phyloP scores from a whole-genome alignment of 177 flowering plant species.

The Vitis hybrid region DNA sequence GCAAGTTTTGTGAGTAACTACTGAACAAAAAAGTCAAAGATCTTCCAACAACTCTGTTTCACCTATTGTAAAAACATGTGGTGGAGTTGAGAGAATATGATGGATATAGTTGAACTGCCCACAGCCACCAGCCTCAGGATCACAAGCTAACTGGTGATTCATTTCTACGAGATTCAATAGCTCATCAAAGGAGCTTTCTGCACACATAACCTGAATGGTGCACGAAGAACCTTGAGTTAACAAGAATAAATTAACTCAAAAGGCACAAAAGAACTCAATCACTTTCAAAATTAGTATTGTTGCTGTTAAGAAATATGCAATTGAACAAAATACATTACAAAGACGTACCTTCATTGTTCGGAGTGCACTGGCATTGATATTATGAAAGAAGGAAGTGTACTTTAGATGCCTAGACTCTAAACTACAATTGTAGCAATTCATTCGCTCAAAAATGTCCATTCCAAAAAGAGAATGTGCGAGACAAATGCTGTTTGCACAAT shows the following conservation, averaged over 20 bases:
- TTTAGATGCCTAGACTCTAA: constrained; percentile 81
- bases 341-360: constrained; percentile 82
- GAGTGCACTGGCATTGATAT: constrained; percentile 91
- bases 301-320: not conserved
- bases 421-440: constrained; percentile 83
- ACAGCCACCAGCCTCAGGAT: constrained; percentile 84
- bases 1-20: not conserved
- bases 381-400: constrained; percentile 90
- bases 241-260: not conserved
- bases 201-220: constrained; percentile 54
- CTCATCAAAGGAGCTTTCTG: constrained; percentile 73
- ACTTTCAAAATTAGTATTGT: not conserved
- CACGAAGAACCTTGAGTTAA: not conserved
- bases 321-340: not conserved
- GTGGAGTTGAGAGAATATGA: constrained; percentile 73
- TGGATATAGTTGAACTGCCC: constrained; percentile 79
- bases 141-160: constrained; percentile 94
- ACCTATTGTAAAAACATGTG: constrained; percentile 93
- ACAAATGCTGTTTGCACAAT: constrained; percentile 67
- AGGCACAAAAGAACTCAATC: constrained; percentile 1
- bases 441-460: constrained; percentile 83
- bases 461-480: constrained; percentile 87
- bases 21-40: not conserved
- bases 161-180: constrained; percentile 80
- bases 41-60: not conserved